These are phyloP conservation scores for Bimuria novae-zelandiae DNA, from an alignment of 2,329 filamentous ascomycete species.

Conservation along the genomic window DNA sequence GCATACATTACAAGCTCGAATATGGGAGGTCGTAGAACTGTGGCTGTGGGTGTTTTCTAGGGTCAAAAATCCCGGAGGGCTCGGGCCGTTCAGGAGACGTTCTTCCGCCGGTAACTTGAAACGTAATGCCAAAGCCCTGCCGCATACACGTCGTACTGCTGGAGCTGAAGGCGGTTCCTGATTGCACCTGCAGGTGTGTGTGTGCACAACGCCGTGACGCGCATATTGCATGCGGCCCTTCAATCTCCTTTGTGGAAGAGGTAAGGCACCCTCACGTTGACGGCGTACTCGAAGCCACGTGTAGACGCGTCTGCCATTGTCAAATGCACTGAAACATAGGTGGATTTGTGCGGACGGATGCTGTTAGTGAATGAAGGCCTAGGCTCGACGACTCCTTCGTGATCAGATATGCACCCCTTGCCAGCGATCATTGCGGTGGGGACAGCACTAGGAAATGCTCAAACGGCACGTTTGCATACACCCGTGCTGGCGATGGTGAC, in stretches of 20 bases:
- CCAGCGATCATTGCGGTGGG: constrained; percentile 6
- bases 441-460: neutral
- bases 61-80: neutral
- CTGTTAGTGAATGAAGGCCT: neutral
- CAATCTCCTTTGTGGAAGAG: constrained; percentile 6
- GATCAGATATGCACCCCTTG: constrained; percentile 3
- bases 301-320: neutral
- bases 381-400: constrained; percentile 1
- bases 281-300: constrained; percentile 1
- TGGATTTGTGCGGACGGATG: neutral
- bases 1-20: neutral
- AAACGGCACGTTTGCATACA: neutral
- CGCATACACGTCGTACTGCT: neutral
- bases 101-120: constrained; percentile 8
- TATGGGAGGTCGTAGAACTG: neutral
- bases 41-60: neutral
- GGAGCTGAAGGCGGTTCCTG: constrained; percentile 3
- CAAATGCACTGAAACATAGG: neutral
- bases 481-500: neutral
- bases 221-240: constrained; percentile 6
- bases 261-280: neutral
- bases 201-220: constrained; percentile 6
- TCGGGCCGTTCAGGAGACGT: constrained; percentile 4
- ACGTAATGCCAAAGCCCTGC: neutral
- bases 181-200: neutral